Evolutionary conservation across 202 grass and related monocot genomes (phyloP), one percentile per base, ranked within the genome.

Genomic region (Panicum virgatum): DNA sequence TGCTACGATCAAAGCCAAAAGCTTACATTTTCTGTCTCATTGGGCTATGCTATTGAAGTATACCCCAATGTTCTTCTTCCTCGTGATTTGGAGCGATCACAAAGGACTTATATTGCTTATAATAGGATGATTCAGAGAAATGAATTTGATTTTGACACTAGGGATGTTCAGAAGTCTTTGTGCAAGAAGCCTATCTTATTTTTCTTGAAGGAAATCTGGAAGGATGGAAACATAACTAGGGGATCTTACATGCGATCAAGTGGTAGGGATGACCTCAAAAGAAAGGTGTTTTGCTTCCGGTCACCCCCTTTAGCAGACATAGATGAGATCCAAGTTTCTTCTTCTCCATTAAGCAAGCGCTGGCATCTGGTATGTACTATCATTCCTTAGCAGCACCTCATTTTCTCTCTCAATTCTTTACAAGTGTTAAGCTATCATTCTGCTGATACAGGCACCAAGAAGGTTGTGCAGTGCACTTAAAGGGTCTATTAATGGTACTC

Each of bases 71-170:
- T 96, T 81, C 53, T 98, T 85, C 91, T 90, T 79, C 96, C 96
- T 72, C 83, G 70, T 25, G 92, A 94, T 68, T 56, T 98, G 72
- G 92, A 98, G 77, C 82, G 75, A 50, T 98, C 96, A 0, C 91
- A 98, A 73, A 53, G 73, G 78, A 98, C 96, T 39, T 98, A 92
- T 27, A 79, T 84, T 83, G 85, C 89, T 75, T 96, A 92, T 80
- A 96, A 98, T 76, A 96, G 70, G 83, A 84, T 88, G 78, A 83
- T 66, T 56, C 79, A 90, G 14, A 90, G 75, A 86, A 90, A 13
- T 25, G 96, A 98, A 75, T 98, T 94, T 47, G 96, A 98, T 81
- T 93, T 98, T 82, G 96, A 98, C 78, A 98, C 96, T 59, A 93
- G 86, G 77, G 96, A 96, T 79, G 66, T 82, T 71, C 90, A 91